phyloP scores from a whole-genome alignment of 352 stramenopile species.

The Globisporangium viniferum region DNA sequence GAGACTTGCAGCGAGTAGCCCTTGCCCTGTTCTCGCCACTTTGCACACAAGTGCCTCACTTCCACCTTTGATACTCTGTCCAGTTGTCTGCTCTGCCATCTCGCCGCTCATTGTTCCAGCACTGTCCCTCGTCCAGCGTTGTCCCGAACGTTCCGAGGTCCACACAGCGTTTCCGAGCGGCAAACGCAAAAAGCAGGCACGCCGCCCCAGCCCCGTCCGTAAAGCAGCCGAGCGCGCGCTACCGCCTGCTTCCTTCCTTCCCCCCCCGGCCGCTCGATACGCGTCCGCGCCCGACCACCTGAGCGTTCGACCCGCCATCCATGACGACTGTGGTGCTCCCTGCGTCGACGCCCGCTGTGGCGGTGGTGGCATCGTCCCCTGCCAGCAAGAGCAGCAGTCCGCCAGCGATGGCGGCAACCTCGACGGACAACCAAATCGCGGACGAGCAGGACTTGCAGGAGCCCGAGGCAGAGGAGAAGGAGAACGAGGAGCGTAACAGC shows the following conservation, averaged over 20 bases:
- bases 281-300: neutral
- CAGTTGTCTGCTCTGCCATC: neutral
- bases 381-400: slow-evolving; percentile 17
- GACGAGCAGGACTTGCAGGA: slow-evolving; percentile 9
- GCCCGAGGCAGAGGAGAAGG: slow-evolving; percentile 22
- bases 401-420: slow-evolving; percentile 19
- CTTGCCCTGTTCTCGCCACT: neutral
- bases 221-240: neutral
- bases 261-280: neutral
- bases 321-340: slow-evolving; percentile 63
- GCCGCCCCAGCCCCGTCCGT: neutral
- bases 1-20: neutral
- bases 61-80: neutral
- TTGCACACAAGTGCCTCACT: neutral
- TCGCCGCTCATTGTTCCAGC: slow-evolving; percentile 3
- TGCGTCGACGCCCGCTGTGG: slow-evolving; percentile 22
- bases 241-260: neutral
- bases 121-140: slow-evolving; percentile 1
- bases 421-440: neutral
- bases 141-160: slow-evolving; percentile 1
- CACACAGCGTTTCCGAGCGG: slow-evolving; percentile 5
- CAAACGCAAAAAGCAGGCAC: slow-evolving; percentile 4
- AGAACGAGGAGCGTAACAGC: slow-evolving; percentile 19
- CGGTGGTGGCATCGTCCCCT: slow-evolving; percentile 17
- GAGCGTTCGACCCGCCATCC: neutral